Conservation (phyloP, 345 rosid genomes). For the Citrus trifoliata region DNA sequence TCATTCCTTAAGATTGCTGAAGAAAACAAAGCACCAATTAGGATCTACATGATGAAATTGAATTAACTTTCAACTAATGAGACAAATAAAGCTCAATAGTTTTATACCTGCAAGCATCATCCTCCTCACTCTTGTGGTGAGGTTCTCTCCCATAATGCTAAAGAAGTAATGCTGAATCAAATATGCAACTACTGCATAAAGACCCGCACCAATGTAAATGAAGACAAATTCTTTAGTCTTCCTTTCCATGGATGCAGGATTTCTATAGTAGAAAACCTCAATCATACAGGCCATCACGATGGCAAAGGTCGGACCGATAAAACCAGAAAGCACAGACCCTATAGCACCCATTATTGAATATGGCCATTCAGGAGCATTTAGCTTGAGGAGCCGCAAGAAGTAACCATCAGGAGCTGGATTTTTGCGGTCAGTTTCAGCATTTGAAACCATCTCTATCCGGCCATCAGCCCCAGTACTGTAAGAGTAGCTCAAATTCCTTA, state of each 20-base stretch:
- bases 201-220: conserved; percentile 94
- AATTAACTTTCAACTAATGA: neutral
- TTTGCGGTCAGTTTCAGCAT: conserved; percentile 90
- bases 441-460: conserved; percentile 93
- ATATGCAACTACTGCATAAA: conserved; percentile 92
- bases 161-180: conserved; percentile 99
- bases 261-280: conserved; percentile 91
- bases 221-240: conserved; percentile 97
- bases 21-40: conserved; percentile 13
- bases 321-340: conserved; percentile 93
- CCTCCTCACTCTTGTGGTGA: conserved; percentile 93
- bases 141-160: conserved; percentile 99
- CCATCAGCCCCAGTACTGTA: conserved; percentile 99
- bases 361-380: conserved; percentile 98
- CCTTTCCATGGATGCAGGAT: conserved; percentile 86
- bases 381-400: conserved; percentile 85
- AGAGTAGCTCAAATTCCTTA: conserved; percentile 93
- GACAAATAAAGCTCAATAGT: neutral
- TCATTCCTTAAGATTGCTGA: conserved; percentile 93
- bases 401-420: conserved; percentile 89
- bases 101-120: conserved; percentile 98
- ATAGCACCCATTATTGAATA: conserved; percentile 95
- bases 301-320: conserved; percentile 94
- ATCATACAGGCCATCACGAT: conserved; percentile 98
- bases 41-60: neutral